Percentiles rank a stretch among this genome's conserved stretches.
These are phyloP conservation scores for Glaciozyma antarctica DNA, from an alignment of 768 basidiomycete genomes.

Conservation along the genomic window DNA sequence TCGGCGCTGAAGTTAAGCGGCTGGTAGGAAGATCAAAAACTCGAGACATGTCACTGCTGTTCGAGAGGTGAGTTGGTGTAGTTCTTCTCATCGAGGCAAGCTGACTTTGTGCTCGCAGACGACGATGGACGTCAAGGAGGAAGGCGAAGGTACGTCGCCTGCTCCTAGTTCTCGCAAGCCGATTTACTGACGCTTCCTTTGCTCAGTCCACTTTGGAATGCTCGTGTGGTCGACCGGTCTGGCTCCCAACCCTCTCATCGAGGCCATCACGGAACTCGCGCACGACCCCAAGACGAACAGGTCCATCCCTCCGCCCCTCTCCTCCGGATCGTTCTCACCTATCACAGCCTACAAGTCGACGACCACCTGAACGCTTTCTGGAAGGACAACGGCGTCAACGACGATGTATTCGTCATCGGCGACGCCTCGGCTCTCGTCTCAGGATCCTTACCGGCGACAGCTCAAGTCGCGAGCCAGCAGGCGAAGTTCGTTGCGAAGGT, in stretches of 20 bases:
- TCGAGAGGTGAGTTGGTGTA: constrained; percentile 36
- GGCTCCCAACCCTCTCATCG: constrained; percentile 67
- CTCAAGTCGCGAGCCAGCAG: background rate
- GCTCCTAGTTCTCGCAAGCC: background rate
- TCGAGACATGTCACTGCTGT: constrained; percentile 65
- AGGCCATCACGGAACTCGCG: constrained; percentile 52
- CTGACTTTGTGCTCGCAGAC: constrained; percentile 19
- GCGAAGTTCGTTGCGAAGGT: background rate
- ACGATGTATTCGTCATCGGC: background rate
- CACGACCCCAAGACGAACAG: constrained; percentile 27
- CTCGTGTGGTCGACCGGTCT: constrained; percentile 84
- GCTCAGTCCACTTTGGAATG: constrained; percentile 63
- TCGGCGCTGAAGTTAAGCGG: no score
- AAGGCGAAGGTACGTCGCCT: constrained; percentile 52
- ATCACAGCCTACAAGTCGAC: background rate
- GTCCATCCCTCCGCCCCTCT: background rate
- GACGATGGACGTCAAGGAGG: constrained; percentile 37
- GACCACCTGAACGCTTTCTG: background rate
- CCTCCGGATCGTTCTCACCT: background rate
- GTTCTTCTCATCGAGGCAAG: background rate
- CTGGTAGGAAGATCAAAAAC: constrained; percentile 53
- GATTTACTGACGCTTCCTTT: constrained; percentile 5
- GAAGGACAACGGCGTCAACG: background rate
- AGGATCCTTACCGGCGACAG: background rate
- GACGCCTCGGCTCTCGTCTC: background rate